Percentiles rank a stretch among this genome's conserved stretches.
Conservation (phyloP, 1,284 basidiomycete genomes). For the Jaminaea rosea region DNA sequence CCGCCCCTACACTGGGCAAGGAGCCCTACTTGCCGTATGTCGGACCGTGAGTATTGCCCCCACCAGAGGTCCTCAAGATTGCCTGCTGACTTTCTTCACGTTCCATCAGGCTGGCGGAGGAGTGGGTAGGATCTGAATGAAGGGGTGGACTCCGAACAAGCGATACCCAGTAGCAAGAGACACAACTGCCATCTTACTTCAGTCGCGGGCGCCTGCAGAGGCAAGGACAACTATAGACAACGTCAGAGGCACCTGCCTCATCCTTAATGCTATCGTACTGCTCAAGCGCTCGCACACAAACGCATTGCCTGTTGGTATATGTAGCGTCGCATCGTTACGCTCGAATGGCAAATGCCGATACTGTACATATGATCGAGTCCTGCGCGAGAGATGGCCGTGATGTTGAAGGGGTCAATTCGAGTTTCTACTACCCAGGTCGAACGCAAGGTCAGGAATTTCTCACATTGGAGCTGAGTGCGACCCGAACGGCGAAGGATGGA, state of each 20-base stretch:
- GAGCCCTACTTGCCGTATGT: background rate
- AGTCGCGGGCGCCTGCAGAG: no score
- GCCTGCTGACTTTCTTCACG: background rate
- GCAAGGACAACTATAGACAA: no score
- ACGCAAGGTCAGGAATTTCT: background rate
- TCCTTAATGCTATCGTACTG: no score
- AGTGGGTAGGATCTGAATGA: background rate
- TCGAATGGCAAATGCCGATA: slow-evolving; percentile 24
- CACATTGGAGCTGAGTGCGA: background rate
- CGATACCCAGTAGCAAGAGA: no score
- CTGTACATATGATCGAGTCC: slow-evolving; percentile 28
- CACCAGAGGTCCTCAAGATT: background rate
- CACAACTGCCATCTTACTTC: no score
- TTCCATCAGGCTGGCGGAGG: background rate
- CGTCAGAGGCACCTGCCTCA: no score
- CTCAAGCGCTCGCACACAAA: no score
- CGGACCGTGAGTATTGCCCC: background rate
- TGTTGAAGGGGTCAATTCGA: background rate
- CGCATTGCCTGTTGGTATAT: no score
- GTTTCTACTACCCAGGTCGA: background rate
- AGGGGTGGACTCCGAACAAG: no score
- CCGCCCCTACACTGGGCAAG: background rate
- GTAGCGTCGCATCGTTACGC: slow-evolving; percentile 12
- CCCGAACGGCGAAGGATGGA: slow-evolving; percentile 17
- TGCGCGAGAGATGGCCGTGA: slow-evolving; percentile 1